Conservation (phyloP, 148 eudicot genomes). For the Vaccinium myrtillus region DNA sequence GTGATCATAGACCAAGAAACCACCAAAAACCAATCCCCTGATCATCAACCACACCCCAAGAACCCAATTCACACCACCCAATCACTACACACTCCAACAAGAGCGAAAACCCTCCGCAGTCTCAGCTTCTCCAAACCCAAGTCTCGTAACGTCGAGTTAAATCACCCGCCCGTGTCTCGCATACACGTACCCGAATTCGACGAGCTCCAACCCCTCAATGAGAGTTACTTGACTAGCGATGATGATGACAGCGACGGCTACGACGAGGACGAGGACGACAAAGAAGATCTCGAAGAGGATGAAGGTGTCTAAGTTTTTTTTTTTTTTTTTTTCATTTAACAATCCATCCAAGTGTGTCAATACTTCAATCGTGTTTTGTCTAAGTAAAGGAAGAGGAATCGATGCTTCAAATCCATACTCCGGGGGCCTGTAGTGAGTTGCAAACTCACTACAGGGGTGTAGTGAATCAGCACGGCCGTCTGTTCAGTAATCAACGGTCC, state of each 20-base stretch:
- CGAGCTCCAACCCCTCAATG: slow-evolving; percentile 13
- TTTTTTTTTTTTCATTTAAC: too few species aligned
- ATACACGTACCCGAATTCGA: neutral
- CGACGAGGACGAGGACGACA: neutral
- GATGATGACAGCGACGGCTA: neutral
- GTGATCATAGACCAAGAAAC: slow-evolving; percentile 26
- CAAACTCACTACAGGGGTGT: too few species aligned
- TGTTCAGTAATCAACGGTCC: too few species aligned
- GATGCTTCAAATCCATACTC: too few species aligned
- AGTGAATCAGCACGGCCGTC: too few species aligned
- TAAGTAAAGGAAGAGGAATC: too few species aligned
- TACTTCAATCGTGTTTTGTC: too few species aligned
- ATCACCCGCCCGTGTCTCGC: slow-evolving; percentile 16
- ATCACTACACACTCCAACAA: neutral
- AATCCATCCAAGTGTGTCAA: too few species aligned
- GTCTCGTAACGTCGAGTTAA: slow-evolving; percentile 45
- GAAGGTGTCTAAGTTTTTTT: neutral
- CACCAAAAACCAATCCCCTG: slow-evolving; percentile 7
- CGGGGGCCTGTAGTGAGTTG: too few species aligned
- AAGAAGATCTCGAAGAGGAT: slow-evolving; percentile 9
- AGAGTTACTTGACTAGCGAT: slow-evolving; percentile 9
- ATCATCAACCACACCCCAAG: neutral
- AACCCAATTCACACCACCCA: neutral
- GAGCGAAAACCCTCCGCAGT: slow-evolving; percentile 39
- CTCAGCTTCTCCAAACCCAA: slow-evolving; percentile 61